These are phyloP conservation scores for Orbilia javanica DNA, from an alignment of 2,329 filamentous ascomycete genomes.

Conservation along the genomic window DNA sequence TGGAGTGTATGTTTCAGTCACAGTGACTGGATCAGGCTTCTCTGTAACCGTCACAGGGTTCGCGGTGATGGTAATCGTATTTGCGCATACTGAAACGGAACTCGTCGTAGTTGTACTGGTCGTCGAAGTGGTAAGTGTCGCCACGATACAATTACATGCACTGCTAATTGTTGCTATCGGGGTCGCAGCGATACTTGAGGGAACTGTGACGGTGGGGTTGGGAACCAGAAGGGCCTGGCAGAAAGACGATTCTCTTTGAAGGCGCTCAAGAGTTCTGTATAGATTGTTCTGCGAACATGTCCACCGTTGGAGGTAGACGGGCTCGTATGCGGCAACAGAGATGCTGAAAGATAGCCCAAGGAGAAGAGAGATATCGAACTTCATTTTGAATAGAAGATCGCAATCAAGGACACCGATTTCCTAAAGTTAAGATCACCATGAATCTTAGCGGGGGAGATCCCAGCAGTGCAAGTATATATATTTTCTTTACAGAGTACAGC, in stretches of 20 bases:
- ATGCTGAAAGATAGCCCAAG: constrained; percentile 12
- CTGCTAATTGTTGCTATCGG: constrained; percentile 44
- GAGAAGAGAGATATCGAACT: constrained; percentile 2
- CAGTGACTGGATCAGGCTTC: constrained; percentile 5
- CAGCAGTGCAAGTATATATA: neutral
- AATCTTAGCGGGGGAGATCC: no score
- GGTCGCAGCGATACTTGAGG: constrained; percentile 38
- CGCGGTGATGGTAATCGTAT: neutral
- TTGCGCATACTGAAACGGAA: neutral
- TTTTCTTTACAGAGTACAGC: neutral
- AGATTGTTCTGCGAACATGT: constrained; percentile 36
- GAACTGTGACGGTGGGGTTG: constrained; percentile 38
- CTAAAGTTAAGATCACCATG: no score
- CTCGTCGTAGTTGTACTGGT: constrained; percentile 16
- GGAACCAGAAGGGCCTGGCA: constrained; percentile 30
- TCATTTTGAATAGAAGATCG: constrained; percentile 17
- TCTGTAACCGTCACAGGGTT: constrained; percentile 25
- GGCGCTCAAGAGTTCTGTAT: constrained; percentile 40
- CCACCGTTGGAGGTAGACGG: constrained; percentile 5
- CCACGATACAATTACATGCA: constrained; percentile 36
- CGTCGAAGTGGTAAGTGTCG: constrained; percentile 2
- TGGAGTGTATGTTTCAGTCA: constrained; percentile 23
- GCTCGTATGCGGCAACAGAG: constrained; percentile 2
- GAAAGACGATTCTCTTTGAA: constrained; percentile 43
- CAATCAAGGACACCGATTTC: neutral